Evolutionary conservation across 148 eudicot species (phyloP).

Genomic region (Heliamphora exappendiculata): DNA sequence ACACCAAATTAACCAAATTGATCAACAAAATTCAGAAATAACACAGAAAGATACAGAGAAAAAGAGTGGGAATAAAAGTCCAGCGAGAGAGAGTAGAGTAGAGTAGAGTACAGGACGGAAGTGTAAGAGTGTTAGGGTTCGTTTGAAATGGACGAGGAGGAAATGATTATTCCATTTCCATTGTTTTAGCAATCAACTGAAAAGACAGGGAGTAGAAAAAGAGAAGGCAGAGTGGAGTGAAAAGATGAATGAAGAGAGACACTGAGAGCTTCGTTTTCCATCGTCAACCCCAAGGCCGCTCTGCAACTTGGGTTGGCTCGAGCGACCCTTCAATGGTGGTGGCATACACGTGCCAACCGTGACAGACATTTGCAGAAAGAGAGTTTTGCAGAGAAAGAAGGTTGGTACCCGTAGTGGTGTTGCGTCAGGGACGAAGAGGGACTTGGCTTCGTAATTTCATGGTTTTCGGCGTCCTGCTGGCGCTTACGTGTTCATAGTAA

Average conservation of each 20-base stretch:
- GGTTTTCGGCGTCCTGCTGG: no score
- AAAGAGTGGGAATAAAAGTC: not conserved
- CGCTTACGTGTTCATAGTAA: no score
- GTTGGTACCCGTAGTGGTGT: no score
- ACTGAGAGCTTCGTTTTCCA: constrained; percentile 14
- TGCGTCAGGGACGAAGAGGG: no score
- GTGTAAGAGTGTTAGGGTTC: constrained; percentile 10
- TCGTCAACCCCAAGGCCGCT: not conserved
- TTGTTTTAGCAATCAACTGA: not conserved
- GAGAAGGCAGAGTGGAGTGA: constrained; percentile 31
- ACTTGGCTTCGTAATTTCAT: no score
- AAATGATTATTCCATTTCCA: not conserved
- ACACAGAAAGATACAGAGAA: no score
- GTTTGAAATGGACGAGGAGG: constrained; percentile 4
- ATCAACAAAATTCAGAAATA: not conserved
- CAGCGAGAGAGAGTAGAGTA: not conserved
- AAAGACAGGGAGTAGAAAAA: constrained; percentile 1
- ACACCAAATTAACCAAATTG: not conserved
- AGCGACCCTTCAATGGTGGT: no score
- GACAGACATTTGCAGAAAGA: not conserved
- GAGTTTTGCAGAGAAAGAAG: no score
- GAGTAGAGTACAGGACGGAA: not conserved
- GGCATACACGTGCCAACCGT: not conserved
- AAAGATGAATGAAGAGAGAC: constrained; percentile 25
- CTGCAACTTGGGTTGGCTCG: not conserved